Evolutionary conservation across 2,329 filamentous ascomycete species (phyloP).

Genomic region (Metarhizium anisopliae): DNA sequence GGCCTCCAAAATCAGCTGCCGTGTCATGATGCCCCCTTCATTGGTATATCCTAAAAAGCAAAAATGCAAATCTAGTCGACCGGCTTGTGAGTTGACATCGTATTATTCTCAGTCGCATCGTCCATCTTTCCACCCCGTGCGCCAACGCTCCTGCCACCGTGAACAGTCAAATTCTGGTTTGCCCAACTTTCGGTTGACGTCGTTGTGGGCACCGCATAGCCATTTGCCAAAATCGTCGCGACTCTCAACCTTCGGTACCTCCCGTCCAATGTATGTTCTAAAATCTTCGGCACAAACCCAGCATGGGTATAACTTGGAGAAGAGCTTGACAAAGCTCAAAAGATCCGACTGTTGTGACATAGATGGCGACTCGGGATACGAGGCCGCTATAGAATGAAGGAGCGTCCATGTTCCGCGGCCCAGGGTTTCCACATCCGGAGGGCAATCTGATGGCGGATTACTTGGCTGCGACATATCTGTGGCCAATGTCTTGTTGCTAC

Average conservation of each 20-base stretch:
- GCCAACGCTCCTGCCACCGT: constrained; percentile 89
- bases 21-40: too few relatives aligned
- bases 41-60: too few relatives aligned
- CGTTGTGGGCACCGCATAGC: constrained; percentile 82
- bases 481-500: constrained; percentile 10
- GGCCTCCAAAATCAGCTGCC: neutral
- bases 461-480: constrained; percentile 25
- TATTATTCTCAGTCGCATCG: constrained; percentile 41
- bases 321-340: constrained; percentile 66
- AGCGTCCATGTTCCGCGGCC: constrained; percentile 90
- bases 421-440: constrained; percentile 79
- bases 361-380: constrained; percentile 67
- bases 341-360: constrained; percentile 66
- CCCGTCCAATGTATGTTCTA: constrained; percentile 65
- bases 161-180: constrained; percentile 86
- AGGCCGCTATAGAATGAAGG: constrained; percentile 82
- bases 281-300: constrained; percentile 95
- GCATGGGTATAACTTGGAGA: constrained; percentile 86
- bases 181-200: constrained; percentile 80
- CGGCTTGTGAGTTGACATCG: neutral
- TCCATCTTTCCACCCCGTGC: constrained; percentile 74
- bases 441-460: constrained; percentile 57
- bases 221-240: constrained; percentile 67
- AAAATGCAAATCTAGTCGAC: neutral
- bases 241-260: constrained; percentile 52